Evolutionary conservation across 108 stramenopile species (phyloP), one percentile per base, ranked within the genome.

Genomic region (Cyclotella cryptica): DNA sequence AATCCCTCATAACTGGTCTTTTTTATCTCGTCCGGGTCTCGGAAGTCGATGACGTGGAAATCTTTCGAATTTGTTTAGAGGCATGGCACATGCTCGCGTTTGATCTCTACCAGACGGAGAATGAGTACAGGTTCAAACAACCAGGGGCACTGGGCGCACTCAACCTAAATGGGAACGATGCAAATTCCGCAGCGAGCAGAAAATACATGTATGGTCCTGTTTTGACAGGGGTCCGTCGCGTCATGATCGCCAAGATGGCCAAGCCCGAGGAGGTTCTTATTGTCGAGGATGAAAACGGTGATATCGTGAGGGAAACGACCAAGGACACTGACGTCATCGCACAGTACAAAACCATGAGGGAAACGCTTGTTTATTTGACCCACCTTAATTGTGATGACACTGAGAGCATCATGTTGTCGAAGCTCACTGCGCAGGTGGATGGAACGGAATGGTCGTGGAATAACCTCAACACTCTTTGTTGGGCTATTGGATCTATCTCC

Each of bases 191-290:
- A 24, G 77, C 73, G 3, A 87, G 86, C 41, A 85, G 93, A 26
- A 94, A 97, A 59, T 90, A 81, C 60, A 78, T 93, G 64, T 98
- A 98, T 69, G 88, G 81, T n/a, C 84, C 86, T 10, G 88, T 98
- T 41, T 84, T 98, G 43, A 91, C 89, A 18, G 94, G 94, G 17
- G 94, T 97, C 9, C 95, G 98, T 44, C 88, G 90, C 29, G 97
- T 99, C 22, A 94, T 98, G 90, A 98, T 99, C 81, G 88, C 93
- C 26, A 95, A 91, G 74, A 99, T 99, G 99, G 98, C 98, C 70
- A 99, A 99, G 78, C 99, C 99, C n/a, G 98, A 99, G 77, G 99
- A 99, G 85, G 99, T 99, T 18, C 89, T 99, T 70, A 94, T 99
- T 78, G 98, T 98, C 4, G 98, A 98, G 79, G 98, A 98, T 77